Percentiles rank a stretch among this genome's conserved stretches.
phyloP scores from a whole-genome alignment of 176 grass and related monocot genomes.

The Aegilops speltoides region DNA sequence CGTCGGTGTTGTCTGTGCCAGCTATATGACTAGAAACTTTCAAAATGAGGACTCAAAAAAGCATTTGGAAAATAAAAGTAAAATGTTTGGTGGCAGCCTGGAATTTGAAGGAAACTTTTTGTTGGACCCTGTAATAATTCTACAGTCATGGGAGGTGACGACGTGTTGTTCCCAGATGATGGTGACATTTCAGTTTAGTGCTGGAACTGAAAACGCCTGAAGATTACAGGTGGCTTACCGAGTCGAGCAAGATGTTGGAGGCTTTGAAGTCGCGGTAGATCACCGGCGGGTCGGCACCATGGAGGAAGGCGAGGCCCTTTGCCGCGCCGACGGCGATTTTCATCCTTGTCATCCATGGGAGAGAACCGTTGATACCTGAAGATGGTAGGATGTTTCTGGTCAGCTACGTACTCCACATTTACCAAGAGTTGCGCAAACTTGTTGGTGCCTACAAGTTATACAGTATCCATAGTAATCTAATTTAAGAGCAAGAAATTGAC shows the following conservation, averaged over 20 bases:
- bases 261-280: constrained; percentile 88
- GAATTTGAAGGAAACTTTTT: neutral
- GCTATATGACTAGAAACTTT: neutral
- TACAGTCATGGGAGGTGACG: neutral
- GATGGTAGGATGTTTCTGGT: neutral
- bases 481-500: neutral
- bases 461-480: neutral
- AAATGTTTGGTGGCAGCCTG: neutral
- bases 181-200: constrained; percentile 13
- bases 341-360: constrained; percentile 69
- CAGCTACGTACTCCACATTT: constrained; percentile 13
- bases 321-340: constrained; percentile 69
- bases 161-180: constrained; percentile 11
- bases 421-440: neutral
- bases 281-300: constrained; percentile 44
- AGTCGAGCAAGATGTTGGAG: constrained; percentile 69
- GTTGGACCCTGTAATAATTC: neutral
- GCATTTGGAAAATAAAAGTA: neutral
- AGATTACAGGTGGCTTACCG: constrained; percentile 27
- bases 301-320: constrained; percentile 74
- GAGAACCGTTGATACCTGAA: constrained; percentile 39
- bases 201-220: neutral
- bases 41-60: neutral
- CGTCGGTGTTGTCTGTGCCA: neutral
- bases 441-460: neutral